Evolutionary conservation across 208 protist species (phyloP), one percentile per base, ranked within the genome.

Genomic region (Trypanosoma avium): DNA sequence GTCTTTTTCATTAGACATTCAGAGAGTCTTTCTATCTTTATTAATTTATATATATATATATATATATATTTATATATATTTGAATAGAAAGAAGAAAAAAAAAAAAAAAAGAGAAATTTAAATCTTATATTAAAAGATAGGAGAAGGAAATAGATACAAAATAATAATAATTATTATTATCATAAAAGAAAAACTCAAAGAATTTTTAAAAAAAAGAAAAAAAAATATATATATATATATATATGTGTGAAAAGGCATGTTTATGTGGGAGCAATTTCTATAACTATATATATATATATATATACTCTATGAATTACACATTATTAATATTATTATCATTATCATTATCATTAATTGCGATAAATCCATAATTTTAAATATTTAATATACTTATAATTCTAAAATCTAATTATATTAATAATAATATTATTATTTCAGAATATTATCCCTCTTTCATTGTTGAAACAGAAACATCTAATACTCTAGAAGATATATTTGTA

Each of bases 401-500:
- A 38, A n/a, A n/a, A n/a, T n/a, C n/a, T n/a, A n/a, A n/a, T n/a
- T 38, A 38, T 38, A 38, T 38, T 13, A 38, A 38, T 38, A 38
- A 13, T 38, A n/a, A 2, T 42, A 8, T 50, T 22, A 2, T 24
- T 22, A n/a, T n/a, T n/a, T n/a, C n/a, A n/a, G n/a, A n/a, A n/a
- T n/a, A n/a, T n/a, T n/a, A n/a, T 24, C 3, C 9, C 5, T 60
- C 36, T n/a, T 33, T 26, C 22, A 9, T 32, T 33, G 63, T 69
- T 4, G 54, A 69, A 0, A n/a, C 50, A 2, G 63, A 69, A 5
- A 69, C 54, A 24, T 61, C 54, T 12, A 54, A 32, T 4, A 55
- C 24, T 12, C 32, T 45, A 19, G 63, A 61, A 1, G 63, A 69
- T 6, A 50, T 6, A 35, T 56, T 35, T 9, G 63, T n/a, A n/a